Percentiles rank a stretch among this genome's conserved stretches.
These are phyloP conservation scores for Starmera pachycereana DNA, from an alignment of 805 yeast species.

Conservation along the genomic window DNA sequence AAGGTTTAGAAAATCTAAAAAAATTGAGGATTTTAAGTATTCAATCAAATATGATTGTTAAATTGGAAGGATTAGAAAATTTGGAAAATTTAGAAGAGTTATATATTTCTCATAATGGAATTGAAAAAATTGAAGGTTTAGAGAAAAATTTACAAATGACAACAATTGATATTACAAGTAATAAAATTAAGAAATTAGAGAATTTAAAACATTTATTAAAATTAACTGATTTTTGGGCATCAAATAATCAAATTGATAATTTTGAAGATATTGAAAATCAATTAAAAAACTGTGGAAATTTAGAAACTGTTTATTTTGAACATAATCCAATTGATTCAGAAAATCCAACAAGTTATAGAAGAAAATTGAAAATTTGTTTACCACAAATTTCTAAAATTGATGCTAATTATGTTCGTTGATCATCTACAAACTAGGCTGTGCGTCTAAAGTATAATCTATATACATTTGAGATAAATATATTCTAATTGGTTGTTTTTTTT, in stretches of 20 bases:
- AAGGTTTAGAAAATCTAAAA: conserved; percentile 47
- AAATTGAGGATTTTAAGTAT: conserved; percentile 73
- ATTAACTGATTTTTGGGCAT: conserved; percentile 93
- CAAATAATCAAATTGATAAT: conserved; percentile 57
- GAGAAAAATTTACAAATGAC: conserved; percentile 58
- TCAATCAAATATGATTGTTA: conserved; percentile 74
- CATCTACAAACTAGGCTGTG: no score
- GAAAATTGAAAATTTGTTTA: conserved; percentile 66
- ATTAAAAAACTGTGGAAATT: conserved; percentile 46
- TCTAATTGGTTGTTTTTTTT: neutral
- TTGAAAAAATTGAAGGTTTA: conserved; percentile 65
- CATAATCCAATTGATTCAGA: conserved; percentile 77
- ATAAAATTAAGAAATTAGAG: conserved; percentile 50
- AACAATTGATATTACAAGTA: conserved; percentile 75
- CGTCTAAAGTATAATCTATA: no score
- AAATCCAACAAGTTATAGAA: conserved; percentile 74
- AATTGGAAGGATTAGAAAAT: conserved; percentile 72
- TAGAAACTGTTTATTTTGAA: conserved; percentile 89
- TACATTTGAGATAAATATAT: conserved; percentile 9
- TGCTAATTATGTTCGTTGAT: conserved; percentile 54
- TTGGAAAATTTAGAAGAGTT: conserved; percentile 71
- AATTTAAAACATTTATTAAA: conserved; percentile 52
- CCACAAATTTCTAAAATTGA: conserved; percentile 75
- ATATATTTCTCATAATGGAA: conserved; percentile 78
- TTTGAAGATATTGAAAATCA: conserved; percentile 63